These are phyloP conservation scores for Paramecium caudatum DNA, from an alignment of 73 alveolate species.

Conservation along the genomic window DNA sequence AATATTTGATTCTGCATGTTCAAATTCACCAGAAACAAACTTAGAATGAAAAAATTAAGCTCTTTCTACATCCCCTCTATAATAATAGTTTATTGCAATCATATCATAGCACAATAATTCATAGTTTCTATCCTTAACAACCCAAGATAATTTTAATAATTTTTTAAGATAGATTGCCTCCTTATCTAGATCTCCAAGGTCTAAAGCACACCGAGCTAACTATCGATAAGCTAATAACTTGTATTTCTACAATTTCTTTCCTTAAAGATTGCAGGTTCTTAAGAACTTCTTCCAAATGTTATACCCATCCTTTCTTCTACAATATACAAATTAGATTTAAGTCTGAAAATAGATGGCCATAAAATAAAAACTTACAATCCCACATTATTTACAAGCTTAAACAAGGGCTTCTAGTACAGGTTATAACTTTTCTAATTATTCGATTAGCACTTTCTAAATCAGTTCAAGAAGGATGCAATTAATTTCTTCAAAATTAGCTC, in stretches of 20 bases:
- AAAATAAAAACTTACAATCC: conserved; percentile 50
- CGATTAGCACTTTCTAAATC: neutral
- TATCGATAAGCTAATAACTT: conserved; percentile 44
- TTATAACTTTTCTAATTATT: conserved; percentile 4
- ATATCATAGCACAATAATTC: conserved; percentile 50
- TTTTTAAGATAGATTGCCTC: conserved; percentile 20
- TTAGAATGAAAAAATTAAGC: conserved; percentile 60
- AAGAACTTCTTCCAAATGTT: conserved; percentile 60
- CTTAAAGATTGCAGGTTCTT: conserved; percentile 60
- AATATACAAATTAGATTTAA: conserved; percentile 49
- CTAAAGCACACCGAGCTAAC: conserved; percentile 36
- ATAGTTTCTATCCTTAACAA: conserved; percentile 57
- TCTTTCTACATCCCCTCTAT: conserved; percentile 67
- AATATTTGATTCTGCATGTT: neutral
- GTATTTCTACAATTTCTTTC: conserved; percentile 15
- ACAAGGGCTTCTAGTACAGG: conserved; percentile 47
- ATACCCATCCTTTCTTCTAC: conserved; percentile 64
- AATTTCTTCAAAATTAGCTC: conserved; percentile 10
- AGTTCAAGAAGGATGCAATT: neutral
- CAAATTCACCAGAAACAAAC: conserved; percentile 60
- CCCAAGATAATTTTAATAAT: conserved; percentile 57
- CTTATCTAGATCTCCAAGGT: conserved; percentile 46
- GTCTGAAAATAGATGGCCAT: conserved; percentile 48
- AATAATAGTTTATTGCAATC: conserved; percentile 53
- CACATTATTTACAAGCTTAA: conserved; percentile 24